Base-by-base conservation (phyloP, 2,329 filamentous ascomycete species). In the Cryoendolithus antarcticus region DNA sequence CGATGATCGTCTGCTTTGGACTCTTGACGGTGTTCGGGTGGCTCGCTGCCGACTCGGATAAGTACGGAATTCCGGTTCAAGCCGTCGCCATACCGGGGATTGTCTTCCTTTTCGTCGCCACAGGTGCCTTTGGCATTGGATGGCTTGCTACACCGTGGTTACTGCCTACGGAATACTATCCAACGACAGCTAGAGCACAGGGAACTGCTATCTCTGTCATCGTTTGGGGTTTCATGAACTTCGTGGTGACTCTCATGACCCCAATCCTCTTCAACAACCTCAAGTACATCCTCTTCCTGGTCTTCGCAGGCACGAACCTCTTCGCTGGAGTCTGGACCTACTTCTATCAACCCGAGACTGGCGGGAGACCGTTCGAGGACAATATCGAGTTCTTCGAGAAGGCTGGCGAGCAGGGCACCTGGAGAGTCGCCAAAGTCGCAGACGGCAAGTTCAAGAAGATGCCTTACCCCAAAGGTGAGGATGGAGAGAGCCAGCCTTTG, bases 101-200 rank as follows among this genome's bases (percentile, higher is more conserved):
- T 9, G 48, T 74, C 3, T 59, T 63, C 1, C 62, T 77, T 9
- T 75, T 70, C 61, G 52, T 74, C 40, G 70, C 74, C 2, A 81
- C 74, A 0, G 72, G 70, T 6, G 69, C 71, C 12, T 77, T 77
- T 42, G 74, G 74, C 3, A 72, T 77, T 32, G 71, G 71, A 13
- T 77, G 73, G 74, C 61, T 77, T 2, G 62, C 71, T 1, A 72
- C 74, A 1, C 65, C 72, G 11, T 77, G 74, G 73, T 58, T 77
- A 3, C 72, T 75, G 30, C 72, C 72, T 0, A 75, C 72, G 0
- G 72, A 76, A 46, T 74, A 75, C 40, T 75, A 65, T 45, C 70
- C 72, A 0, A 72, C 67, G 3, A 67, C 66, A 1, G 69, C 69
- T 1, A 62, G 72, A 9, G 71, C 71, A 1, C 67, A 74, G 50